phyloP scores from a whole-genome alignment of 2,329 filamentous ascomycete species.

The Cercospora sesami region DNA sequence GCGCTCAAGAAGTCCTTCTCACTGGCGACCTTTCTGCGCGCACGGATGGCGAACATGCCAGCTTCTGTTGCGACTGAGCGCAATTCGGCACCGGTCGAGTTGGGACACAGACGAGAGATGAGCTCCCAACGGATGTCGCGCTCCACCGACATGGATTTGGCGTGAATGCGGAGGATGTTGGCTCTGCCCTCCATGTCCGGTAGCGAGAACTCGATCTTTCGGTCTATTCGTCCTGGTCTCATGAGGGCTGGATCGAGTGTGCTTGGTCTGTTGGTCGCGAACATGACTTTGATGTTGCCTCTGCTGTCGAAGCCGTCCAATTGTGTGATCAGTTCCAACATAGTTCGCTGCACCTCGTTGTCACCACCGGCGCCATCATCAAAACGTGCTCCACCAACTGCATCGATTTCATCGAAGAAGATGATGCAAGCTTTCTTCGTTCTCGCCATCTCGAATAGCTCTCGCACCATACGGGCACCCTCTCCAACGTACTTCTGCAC shows the following conservation, averaged over 20 bases:
- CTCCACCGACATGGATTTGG: conserved; percentile 99
- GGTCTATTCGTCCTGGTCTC: conserved; percentile 94
- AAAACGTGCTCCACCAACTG: conserved; percentile 91
- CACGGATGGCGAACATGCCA: conserved; percentile 96
- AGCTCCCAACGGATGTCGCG: conserved; percentile 98
- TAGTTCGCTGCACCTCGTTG: conserved; percentile 96
- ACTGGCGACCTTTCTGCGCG: conserved; percentile 91
- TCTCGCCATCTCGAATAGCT: conserved; percentile 98
- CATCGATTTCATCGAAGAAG: conserved; percentile 98
- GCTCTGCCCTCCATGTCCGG: conserved; percentile 96
- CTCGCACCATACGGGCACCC: conserved; percentile 95
- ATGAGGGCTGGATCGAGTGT: conserved; percentile 96
- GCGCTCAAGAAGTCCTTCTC: conserved; percentile 98
- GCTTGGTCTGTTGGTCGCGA: conserved; percentile 93
- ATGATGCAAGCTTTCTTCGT: conserved; percentile 99
- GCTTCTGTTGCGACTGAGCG: conserved; percentile 96
- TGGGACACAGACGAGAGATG: conserved; percentile 94
- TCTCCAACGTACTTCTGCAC: conserved; percentile 99
- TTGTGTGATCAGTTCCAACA: conserved; percentile 97
- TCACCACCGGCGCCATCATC: conserved; percentile 95
- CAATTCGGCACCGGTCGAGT: conserved; percentile 93
- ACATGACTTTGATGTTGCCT: conserved; percentile 99
- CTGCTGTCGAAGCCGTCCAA: conserved; percentile 93
- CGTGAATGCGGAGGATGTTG: conserved; percentile 96
- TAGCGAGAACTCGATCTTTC: conserved; percentile 98